Evolutionary conservation across 768 basidiomycete species (phyloP).

Genomic region (Russula compacta): DNA sequence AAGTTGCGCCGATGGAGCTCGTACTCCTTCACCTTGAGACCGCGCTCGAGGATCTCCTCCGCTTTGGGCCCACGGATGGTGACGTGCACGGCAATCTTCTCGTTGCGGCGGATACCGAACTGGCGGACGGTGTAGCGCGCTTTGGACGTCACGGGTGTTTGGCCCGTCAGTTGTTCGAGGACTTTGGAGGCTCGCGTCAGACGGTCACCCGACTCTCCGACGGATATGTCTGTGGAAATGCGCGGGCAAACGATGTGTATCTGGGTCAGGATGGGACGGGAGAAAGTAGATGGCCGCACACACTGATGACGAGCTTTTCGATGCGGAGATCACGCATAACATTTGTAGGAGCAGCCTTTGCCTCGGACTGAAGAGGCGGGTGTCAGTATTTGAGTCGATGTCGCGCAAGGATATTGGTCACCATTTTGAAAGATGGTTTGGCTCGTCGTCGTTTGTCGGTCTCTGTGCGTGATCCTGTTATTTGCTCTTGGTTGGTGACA

Average conservation of each 20-base stretch:
- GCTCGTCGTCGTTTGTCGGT: not conserved
- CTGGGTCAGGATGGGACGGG: conserved; percentile 74
- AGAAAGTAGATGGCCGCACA: not conserved
- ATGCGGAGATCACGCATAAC: conserved; percentile 29
- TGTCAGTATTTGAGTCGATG: not conserved
- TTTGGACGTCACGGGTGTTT: conserved; percentile 63
- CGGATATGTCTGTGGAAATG: conserved; percentile 98
- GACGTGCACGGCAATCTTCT: conserved; percentile 85
- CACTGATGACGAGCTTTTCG: conserved; percentile 6
- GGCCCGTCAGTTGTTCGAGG: conserved; percentile 7
- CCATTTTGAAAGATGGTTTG: conserved; percentile 1
- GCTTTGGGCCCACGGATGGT: conserved; percentile 7
- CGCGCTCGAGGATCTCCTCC: conserved; percentile 9
- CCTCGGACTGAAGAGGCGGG: conserved; percentile 53
- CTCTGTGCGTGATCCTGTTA: not conserved
- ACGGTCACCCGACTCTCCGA: conserved; percentile 54
- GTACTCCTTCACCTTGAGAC: conserved; percentile 98
- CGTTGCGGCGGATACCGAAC: conserved; percentile 99
- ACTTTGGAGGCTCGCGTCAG: conserved; percentile 6
- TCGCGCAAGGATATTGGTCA: not conserved
- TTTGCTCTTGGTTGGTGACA: too few species aligned
- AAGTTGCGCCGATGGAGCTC: conserved; percentile 96
- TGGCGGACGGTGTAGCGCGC: conserved; percentile 99
- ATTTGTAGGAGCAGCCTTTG: conserved; percentile 83
- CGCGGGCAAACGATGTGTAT: conserved; percentile 47